phyloP scores from a whole-genome alignment of 176 grass and related monocot genomes.

The Carex myosuroides region DNA sequence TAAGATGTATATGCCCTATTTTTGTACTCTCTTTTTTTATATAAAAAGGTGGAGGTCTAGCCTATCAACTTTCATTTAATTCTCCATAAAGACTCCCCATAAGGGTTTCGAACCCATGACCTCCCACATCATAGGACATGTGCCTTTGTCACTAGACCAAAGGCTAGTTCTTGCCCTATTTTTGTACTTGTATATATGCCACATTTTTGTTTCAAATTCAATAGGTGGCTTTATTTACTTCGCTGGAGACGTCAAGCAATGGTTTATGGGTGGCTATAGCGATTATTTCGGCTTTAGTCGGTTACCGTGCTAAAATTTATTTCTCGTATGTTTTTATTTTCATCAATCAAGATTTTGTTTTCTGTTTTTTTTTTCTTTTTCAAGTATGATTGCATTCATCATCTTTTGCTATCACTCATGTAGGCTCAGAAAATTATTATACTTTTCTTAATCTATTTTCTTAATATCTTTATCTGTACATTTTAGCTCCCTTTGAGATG shows the following conservation, averaged over 20 bases:
- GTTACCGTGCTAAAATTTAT: slow-evolving; percentile 93
- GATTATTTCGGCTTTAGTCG: slow-evolving; percentile 69
- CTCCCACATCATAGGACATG: no score
- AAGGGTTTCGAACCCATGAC: no score
- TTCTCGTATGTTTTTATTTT: slow-evolving; percentile 60
- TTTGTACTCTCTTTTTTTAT: not conserved
- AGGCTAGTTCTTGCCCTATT: no score
- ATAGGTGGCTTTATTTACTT: slow-evolving; percentile 79
- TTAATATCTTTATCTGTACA: not conserved
- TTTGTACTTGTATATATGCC: not conserved
- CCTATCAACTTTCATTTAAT: no score
- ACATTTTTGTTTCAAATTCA: slow-evolving; percentile 1
- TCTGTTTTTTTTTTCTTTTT: not conserved
- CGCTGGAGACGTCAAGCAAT: slow-evolving; percentile 75
- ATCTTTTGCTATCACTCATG: not conserved
- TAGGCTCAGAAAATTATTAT: not conserved
- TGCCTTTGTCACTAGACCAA: no score
- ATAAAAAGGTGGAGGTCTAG: no score
- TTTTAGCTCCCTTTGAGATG: not conserved
- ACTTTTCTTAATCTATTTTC: not conserved
- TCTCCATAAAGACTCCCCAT: no score
- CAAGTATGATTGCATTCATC: not conserved
- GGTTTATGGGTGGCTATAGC: slow-evolving; percentile 74
- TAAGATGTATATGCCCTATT: not conserved
- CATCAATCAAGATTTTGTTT: not conserved